Evolutionary conservation across 2,329 filamentous ascomycete genomes (phyloP).

Genomic region (Coleophoma cylindrospora): DNA sequence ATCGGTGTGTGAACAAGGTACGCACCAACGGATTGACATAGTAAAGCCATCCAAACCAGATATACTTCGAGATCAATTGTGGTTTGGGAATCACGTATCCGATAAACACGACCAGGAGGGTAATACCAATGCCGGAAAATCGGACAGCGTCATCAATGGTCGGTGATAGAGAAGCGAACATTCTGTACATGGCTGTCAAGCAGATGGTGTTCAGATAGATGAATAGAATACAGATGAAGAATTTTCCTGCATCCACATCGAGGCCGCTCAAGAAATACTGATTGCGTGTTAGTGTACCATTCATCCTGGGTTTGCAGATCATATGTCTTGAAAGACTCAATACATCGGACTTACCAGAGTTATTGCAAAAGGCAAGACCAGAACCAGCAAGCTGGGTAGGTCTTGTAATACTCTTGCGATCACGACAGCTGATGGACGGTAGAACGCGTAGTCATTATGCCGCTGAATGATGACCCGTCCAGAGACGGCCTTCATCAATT

Average conservation of each 20-base stretch:
- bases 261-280: conserved; percentile 58
- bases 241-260: conserved; percentile 54
- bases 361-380: conserved; percentile 54
- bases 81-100: conserved; percentile 66
- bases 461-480: conserved; percentile 65
- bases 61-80: conserved; percentile 49
- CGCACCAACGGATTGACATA: conserved; percentile 34
- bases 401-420: conserved; percentile 61
- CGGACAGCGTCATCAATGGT: conserved; percentile 62
- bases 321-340: neutral
- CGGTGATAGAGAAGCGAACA: conserved; percentile 61
- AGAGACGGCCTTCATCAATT: conserved; percentile 72
- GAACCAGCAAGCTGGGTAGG: conserved; percentile 52
- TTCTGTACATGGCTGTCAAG: conserved; percentile 60
- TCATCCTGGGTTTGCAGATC: neutral
- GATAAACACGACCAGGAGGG: conserved; percentile 57
- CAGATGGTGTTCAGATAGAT: conserved; percentile 58
- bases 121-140: conserved; percentile 57
- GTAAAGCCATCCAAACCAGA: conserved; percentile 61
- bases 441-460: conserved; percentile 65
- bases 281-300: neutral
- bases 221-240: conserved; percentile 62
- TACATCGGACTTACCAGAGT: conserved; percentile 35
- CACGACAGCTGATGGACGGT: conserved; percentile 61
- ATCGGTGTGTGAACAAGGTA: neutral